Percentiles rank a stretch among this genome's conserved stretches.
These are phyloP conservation scores for Adansonia rubrostipa DNA, from an alignment of 441 rosid genomes.

Conservation along the genomic window DNA sequence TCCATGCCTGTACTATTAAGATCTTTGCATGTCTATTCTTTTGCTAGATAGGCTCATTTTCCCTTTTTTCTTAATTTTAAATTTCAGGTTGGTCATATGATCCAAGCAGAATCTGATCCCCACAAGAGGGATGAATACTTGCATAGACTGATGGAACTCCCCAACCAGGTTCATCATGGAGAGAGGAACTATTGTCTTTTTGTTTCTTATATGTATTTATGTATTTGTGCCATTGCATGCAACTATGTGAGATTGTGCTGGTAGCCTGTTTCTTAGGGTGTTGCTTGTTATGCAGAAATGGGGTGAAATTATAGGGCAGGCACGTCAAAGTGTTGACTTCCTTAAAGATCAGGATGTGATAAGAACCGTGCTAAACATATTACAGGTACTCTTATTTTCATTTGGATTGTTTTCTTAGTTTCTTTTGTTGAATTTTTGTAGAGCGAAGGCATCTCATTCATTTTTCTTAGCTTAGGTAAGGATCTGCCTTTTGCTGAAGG, in stretches of 20 bases:
- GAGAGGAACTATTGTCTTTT: background rate
- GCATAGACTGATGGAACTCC: slow-evolving; percentile 93
- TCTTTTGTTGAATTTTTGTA: background rate
- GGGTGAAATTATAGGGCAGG: slow-evolving; percentile 95
- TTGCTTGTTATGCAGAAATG: slow-evolving; percentile 73
- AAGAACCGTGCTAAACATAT: slow-evolving; percentile 88
- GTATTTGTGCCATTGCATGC: slow-evolving; percentile 3
- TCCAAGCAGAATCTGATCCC: slow-evolving; percentile 97
- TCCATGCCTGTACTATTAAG: background rate
- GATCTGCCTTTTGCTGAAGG: background rate
- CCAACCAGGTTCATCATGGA: slow-evolving; percentile 74
- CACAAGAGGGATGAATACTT: slow-evolving; percentile 96
- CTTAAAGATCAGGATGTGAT: slow-evolving; percentile 94
- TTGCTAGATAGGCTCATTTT: background rate
- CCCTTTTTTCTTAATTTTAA: background rate
- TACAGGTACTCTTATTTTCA: slow-evolving; percentile 65
- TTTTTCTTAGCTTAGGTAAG: background rate
- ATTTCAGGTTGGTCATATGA: slow-evolving; percentile 93
- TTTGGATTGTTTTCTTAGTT: background rate
- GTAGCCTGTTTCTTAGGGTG: slow-evolving; percentile 23
- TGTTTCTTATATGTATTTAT: background rate
- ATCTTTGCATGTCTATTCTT: background rate
- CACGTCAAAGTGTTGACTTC: slow-evolving; percentile 93
- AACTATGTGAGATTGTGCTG: background rate
- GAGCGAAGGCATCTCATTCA: background rate